Evolutionary conservation across 208 protist species (phyloP), one percentile per base, ranked within the genome.

Genomic region (Novymonas esmeraldas): DNA sequence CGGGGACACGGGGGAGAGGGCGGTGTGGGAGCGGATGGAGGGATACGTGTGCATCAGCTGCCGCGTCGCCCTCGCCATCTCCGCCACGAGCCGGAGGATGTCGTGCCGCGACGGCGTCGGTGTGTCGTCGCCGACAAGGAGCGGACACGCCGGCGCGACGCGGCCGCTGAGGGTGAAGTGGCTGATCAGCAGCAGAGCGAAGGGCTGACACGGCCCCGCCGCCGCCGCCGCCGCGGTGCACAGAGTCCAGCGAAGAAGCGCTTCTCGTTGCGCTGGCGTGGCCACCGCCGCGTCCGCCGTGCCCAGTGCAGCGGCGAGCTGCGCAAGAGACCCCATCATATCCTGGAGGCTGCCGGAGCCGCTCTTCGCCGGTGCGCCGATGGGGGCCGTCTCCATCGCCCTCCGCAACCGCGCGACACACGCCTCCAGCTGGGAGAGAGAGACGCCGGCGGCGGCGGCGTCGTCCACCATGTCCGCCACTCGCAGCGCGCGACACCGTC

Each of bases 11-110:
- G 33, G 20, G 44, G 29, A 22, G 16, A 52, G 59, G 18, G 59
- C 44, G 20, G 59, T 28, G 20, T 33, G 45, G 9, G 28, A 42
- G 18, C 70, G 70, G 39, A 66, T 13, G 4, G 45, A 68, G n/a
- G 70, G 70, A 42, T 64, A 75, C 4, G 70, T 75, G 61, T 69
- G 70, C 20, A 75, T 51, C 31, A 75, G 48, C 39, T 75, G 61
- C 3, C 28, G 54, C 0, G 61, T 44, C 7, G 70, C 61, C n/a
- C 44, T 48, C 26, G 44, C 70, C 18, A 75, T 22, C 5, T 64
- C 61, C 22, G 5, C 41, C 22, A 75, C 31, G 31, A 68, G 22
- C 14, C 39, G 28, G 7, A 69, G 26, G 20, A 42, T 38, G n/a
- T n/a, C 36, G 26, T 54, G 41, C 10, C 11, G 51, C 2, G 58